Evolutionary conservation across 2,329 filamentous ascomycete genomes (phyloP).

Genomic region (Colletotrichum somersetense): DNA sequence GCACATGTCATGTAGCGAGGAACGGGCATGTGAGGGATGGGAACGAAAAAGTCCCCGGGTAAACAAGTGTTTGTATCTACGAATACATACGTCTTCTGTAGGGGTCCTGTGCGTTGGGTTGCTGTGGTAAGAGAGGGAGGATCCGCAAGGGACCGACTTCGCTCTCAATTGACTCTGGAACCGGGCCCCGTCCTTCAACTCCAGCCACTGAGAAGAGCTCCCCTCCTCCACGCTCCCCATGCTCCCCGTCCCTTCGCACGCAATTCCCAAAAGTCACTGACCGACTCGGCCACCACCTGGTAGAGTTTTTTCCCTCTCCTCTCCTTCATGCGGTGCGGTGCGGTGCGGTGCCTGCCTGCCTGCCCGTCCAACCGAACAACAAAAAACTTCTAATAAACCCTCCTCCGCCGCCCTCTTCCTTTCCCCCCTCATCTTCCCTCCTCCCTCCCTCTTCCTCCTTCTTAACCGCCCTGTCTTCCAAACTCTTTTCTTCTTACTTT

Average conservation of each 20-base stretch:
- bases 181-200: conserved; percentile 24
- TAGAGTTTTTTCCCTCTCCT: conserved; percentile 32
- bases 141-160: conserved; percentile 32
- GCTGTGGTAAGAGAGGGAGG: neutral
- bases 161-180: conserved; percentile 30
- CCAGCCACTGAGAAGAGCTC: conserved; percentile 33
- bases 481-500: conserved; percentile 28
- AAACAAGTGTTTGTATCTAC: conserved; percentile 1
- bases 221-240: conserved; percentile 4
- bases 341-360: too few relatives aligned
- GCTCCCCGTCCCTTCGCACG: conserved; percentile 32
- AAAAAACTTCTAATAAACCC: conserved; percentile 39
- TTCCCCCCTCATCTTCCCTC: neutral
- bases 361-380: conserved; percentile 22
- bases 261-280: conserved; percentile 38
- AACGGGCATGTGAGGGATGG: neutral
- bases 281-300: conserved; percentile 33
- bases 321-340: neutral
- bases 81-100: neutral
- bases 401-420: conserved; percentile 31
- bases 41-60: neutral
- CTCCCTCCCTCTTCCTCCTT: conserved; percentile 7
- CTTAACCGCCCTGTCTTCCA: conserved; percentile 31
- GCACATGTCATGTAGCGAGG: conserved; percentile 1
- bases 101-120: neutral